A percentile compares a stretch with the other conserved stretches of the same genome.
These are phyloP conservation scores for Harringtonia aguacate DNA, from an alignment of 2,329 filamentous ascomycete species.

Conservation along the genomic window DNA sequence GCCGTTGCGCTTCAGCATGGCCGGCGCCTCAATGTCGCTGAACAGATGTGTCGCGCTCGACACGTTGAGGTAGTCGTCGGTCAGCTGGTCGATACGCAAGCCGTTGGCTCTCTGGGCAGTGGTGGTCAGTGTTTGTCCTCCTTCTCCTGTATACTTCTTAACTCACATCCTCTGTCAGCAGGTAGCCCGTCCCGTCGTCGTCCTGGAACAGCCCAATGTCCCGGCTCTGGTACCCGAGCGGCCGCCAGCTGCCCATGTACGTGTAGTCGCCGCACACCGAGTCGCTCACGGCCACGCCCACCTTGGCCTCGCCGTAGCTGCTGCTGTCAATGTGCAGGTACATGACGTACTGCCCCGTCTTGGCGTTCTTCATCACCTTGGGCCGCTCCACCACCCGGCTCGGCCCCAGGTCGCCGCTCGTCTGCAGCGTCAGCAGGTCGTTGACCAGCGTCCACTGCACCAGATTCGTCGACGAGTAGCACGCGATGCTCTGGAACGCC, in stretches of 20 bases:
- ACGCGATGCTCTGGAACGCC: slow-evolving; percentile 55
- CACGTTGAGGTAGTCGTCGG: slow-evolving; percentile 13
- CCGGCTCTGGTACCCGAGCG: slow-evolving; percentile 17
- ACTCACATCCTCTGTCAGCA: slow-evolving; percentile 51
- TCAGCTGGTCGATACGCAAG: slow-evolving; percentile 14
- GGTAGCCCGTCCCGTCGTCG: slow-evolving; percentile 48
- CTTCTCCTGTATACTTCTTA: neutral
- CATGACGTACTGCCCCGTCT: slow-evolving; percentile 33
- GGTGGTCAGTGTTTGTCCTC: neutral
- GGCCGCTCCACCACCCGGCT: slow-evolving; percentile 55
- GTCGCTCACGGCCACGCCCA: slow-evolving; percentile 23
- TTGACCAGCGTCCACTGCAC: slow-evolving; percentile 30
- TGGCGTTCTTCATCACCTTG: slow-evolving; percentile 57
- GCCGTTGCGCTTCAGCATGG: slow-evolving; percentile 37
- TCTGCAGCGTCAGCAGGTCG: slow-evolving; percentile 10
- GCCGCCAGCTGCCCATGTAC: slow-evolving; percentile 22
- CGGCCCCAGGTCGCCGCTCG: slow-evolving; percentile 12
- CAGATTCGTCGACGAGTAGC: slow-evolving; percentile 54
- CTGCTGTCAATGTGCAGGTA: slow-evolving; percentile 57
- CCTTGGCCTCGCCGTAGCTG: slow-evolving; percentile 20
- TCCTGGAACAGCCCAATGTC: slow-evolving; percentile 54
- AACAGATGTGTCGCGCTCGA: slow-evolving; percentile 11
- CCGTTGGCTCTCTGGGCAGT: slow-evolving; percentile 11
- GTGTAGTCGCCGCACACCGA: slow-evolving; percentile 50
- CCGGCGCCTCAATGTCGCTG: slow-evolving; percentile 38